Percentiles rank a stretch among this genome's conserved stretches.
Conservation (phyloP, 345 rosid genomes). For the Bretschneidera sinensis region DNA sequence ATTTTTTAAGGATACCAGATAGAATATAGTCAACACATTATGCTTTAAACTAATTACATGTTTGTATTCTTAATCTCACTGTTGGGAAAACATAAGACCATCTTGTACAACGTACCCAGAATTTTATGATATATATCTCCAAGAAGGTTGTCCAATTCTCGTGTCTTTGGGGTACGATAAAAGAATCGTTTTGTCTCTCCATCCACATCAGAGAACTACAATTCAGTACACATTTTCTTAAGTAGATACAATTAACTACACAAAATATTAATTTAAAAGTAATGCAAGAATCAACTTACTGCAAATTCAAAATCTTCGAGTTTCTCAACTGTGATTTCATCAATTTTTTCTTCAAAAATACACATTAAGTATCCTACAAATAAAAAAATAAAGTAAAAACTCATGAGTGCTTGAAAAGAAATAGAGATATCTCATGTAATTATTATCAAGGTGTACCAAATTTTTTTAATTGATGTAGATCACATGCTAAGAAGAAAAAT, state of each 20-base stretch:
- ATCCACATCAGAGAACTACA: conserved; percentile 70
- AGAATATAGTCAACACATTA: conserved; percentile 4
- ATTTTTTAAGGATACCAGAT: conserved; percentile 11
- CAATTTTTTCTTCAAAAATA: conserved; percentile 68
- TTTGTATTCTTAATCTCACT: neutral
- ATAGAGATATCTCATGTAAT: no score
- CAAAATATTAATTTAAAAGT: neutral
- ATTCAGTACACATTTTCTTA: conserved; percentile 11
- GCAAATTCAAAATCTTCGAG: conserved; percentile 68
- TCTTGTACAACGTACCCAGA: conserved; percentile 41
- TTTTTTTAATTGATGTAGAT: no score
- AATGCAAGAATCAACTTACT: conserved; percentile 38
- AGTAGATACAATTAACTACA: neutral
- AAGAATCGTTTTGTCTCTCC: conserved; percentile 70
- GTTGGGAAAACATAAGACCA: conserved; percentile 1
- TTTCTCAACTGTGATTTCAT: conserved; percentile 43
- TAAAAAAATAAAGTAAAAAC: conserved; percentile 6
- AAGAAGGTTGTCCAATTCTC: conserved; percentile 77
- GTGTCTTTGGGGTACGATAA: conserved; percentile 83
- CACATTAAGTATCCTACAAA: conserved; percentile 83
- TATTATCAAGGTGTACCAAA: no score
- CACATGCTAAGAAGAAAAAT: no score
- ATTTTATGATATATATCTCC: conserved; percentile 97
- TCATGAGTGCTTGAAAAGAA: neutral
- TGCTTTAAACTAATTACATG: neutral